A percentile compares a stretch with the other conserved stretches of the same genome.
Conservation (phyloP, 2,329 filamentous ascomycete genomes). For the Chaetoscypha palmicola region DNA sequence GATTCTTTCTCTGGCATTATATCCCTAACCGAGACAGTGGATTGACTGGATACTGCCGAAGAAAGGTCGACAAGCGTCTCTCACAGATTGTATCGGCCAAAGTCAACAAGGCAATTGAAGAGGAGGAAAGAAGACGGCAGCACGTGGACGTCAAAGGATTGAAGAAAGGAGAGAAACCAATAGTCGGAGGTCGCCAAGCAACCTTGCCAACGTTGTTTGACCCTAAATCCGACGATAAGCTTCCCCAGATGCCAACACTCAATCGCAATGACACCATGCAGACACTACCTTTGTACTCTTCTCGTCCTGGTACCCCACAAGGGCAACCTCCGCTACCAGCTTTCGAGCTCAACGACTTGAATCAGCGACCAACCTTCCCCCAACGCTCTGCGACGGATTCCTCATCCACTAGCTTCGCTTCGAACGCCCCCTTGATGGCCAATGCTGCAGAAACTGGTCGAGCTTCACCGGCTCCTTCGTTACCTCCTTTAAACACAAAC, state of each 20-base stretch:
- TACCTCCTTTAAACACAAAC: constrained; percentile 22
- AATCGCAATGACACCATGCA: constrained; percentile 53
- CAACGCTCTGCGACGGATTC: constrained; percentile 46
- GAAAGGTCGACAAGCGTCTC: constrained; percentile 82
- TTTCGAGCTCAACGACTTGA: constrained; percentile 45
- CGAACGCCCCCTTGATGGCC: constrained; percentile 55
- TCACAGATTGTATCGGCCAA: constrained; percentile 78
- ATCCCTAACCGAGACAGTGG: constrained; percentile 77
- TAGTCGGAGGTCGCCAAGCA: constrained; percentile 49
- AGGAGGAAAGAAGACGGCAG: constrained; percentile 58
- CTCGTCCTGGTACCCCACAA: constrained; percentile 49
- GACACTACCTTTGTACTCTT: constrained; percentile 57
- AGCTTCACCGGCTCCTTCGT: constrained; percentile 24
- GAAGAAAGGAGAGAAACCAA: constrained; percentile 45
- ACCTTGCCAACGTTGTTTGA: constrained; percentile 60
- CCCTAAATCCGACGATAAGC: constrained; percentile 43
- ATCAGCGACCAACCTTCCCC: constrained; percentile 43
- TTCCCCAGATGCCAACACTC: constrained; percentile 52
- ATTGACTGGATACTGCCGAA: constrained; percentile 77
- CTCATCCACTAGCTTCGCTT: constrained; percentile 54
- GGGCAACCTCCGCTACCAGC: constrained; percentile 34
- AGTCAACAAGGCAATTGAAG: constrained; percentile 80
- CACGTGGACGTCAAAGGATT: constrained; percentile 43
- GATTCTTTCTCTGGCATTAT: constrained; percentile 88
- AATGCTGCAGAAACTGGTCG: constrained; percentile 48